Percentiles rank a stretch among this genome's conserved stretches.
These are phyloP conservation scores for Dillenia suffruticosa DNA, from an alignment of 164 flowering plant genomes.

Conservation along the genomic window DNA sequence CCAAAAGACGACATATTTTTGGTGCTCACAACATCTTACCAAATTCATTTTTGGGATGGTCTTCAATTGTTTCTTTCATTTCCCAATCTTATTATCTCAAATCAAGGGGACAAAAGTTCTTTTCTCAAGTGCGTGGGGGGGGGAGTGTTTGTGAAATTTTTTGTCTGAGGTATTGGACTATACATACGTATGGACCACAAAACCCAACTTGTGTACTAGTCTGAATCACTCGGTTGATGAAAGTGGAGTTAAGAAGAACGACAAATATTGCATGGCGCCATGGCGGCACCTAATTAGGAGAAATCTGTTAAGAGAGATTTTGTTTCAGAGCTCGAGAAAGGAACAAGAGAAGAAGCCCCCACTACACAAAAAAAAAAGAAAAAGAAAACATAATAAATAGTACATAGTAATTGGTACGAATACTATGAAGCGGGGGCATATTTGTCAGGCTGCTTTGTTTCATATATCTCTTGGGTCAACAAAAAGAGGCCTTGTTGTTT, in stretches of 20 bases:
- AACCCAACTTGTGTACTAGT: constrained; percentile 9
- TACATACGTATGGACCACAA: constrained; percentile 12
- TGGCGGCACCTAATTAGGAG: constrained; percentile 40
- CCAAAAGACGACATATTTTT: no score
- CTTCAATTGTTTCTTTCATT: no score
- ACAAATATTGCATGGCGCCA: constrained; percentile 4
- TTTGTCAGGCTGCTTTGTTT: not conserved
- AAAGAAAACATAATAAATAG: constrained; percentile 6
- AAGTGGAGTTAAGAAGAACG: constrained; percentile 8
- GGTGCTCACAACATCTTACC: no score
- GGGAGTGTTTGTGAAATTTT: constrained; percentile 6
- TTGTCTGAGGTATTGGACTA: no score
- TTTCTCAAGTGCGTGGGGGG: not conserved
- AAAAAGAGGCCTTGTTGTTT: constrained; percentile 31
- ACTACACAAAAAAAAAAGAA: no score
- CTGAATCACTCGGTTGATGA: constrained; percentile 10
- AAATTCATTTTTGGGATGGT: no score
- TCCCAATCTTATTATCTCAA: not conserved
- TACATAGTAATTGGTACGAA: constrained; percentile 5
- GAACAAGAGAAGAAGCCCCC: constrained; percentile 15
- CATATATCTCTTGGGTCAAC: constrained; percentile 82
- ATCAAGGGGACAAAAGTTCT: not conserved
- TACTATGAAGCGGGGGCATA: not conserved
- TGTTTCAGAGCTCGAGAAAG: constrained; percentile 22
- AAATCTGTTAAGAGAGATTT: constrained; percentile 23